A percentile compares a stretch with the other conserved stretches of the same genome.
Conservation (phyloP, 352 stramenopile species). For the Pseudoperonospora humuli region DNA sequence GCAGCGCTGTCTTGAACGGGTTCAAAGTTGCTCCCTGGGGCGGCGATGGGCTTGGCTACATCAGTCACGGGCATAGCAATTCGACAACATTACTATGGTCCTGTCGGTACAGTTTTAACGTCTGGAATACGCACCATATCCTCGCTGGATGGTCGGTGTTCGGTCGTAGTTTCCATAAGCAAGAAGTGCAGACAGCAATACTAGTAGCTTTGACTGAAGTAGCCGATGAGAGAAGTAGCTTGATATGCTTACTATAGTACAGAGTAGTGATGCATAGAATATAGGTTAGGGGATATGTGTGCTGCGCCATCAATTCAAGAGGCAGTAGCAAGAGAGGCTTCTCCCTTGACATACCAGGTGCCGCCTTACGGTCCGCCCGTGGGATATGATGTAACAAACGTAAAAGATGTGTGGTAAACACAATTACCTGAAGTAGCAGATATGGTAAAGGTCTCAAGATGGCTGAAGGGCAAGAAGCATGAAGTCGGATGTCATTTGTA, state of each 20-base stretch:
- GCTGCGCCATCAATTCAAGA: neutral
- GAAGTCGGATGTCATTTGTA: neutral
- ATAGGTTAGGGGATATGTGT: neutral
- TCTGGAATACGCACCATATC: slow-evolving; percentile 20
- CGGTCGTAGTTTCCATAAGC: slow-evolving; percentile 19
- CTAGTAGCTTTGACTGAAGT: too few species aligned
- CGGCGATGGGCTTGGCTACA: slow-evolving; percentile 22
- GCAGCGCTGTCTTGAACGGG: slow-evolving; percentile 65
- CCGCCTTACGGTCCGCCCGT: slow-evolving; percentile 3
- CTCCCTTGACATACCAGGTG: slow-evolving; percentile 15
- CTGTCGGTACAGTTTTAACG: too few species aligned
- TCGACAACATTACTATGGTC: too few species aligned
- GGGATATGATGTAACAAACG: slow-evolving; percentile 3
- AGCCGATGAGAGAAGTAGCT: too few species aligned
- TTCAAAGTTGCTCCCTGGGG: slow-evolving; percentile 38
- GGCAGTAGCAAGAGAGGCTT: slow-evolving; percentile 1
- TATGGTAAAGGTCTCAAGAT: too few species aligned
- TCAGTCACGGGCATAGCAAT: neutral
- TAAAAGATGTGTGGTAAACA: slow-evolving; percentile 4
- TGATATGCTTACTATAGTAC: too few species aligned
- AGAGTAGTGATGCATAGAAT: too few species aligned
- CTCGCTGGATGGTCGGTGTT: slow-evolving; percentile 9
- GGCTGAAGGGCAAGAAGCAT: too few species aligned
- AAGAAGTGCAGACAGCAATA: too few species aligned
- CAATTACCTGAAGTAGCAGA: neutral